Evolutionary conservation across 179 eudicot genomes (phyloP), one percentile per base, ranked within the genome.

Genomic region (Nepenthes alata): DNA sequence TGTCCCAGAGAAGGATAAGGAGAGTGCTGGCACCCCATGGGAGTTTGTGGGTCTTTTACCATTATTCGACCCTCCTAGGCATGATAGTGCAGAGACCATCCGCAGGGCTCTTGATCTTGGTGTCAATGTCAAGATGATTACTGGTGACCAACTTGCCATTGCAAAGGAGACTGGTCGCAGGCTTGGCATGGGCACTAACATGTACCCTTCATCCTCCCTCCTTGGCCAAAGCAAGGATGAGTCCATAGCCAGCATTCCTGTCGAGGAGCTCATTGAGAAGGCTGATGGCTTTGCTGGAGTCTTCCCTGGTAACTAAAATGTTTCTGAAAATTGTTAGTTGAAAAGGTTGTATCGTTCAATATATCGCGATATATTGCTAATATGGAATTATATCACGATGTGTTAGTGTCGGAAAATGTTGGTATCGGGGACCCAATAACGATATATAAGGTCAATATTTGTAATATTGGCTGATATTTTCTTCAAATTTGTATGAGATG

Each of bases 271-370:
- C 57, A 89, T 89, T 10, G 97, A 89, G 74, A 77, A 81, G 66
- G 97, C 96, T 14, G 97, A 89, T 76, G 97, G 97, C 3, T 89
- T 89, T 59, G 95, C 97, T 2, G 93, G 97, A 64, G 97, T 89
- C 57, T 89, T 89, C 78, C 97, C 97, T 38, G 94, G 96, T 88
- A 74, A 69, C 1, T 25, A 8, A 25, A 12, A 16, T 2, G 4
- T 15, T 7, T 54, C 35, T 54, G 3, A 25, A 55, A 12, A 13
- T 35, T 52, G 5, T 25, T 25, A 25, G 25, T 25, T 25, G 25
- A 25, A 25, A 25, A 25, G 25, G 25, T 25, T 25, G 25, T 25
- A 25, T 25, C 25, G 25, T 0, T 25, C 25, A 25, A 25, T 25
- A 25, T 25, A 25, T 25, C 25, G 25, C 25, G 25, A 25, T 25